Base-by-base conservation (phyloP, 148 eudicot genomes). In the Hydrangea macrophylla region DNA sequence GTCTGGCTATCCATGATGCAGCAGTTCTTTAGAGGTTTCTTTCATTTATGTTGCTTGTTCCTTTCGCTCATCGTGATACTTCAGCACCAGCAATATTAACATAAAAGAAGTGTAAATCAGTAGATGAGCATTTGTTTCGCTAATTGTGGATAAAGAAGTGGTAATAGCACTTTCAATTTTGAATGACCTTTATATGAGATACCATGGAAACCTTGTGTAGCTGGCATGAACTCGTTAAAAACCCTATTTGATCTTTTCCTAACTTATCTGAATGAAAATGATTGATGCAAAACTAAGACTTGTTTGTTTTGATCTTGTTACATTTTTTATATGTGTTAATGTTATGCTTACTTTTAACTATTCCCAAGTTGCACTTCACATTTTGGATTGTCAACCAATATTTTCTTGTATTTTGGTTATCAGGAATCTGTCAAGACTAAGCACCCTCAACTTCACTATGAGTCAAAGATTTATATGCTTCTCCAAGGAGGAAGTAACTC, bases 401-500 rank as follows among this genome's bases (percentile, higher is more conserved):
- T 31, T 58, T 18, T 18, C 31, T 36, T 7, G 24, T 65, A 44
- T 25, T 26, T 23, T 24, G 55, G 20, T 31, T 32, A 0, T 7
- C 75, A 76, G 80, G 80, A 76, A 71, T 44, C 80, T 55, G 40
- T 62, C 42, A 76, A 71, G 55, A 70, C 79, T 9, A 75, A 69
- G 56, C 78, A 75, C 44, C 78, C 78, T 62, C 78, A 75, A 33
- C 74, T 75, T 57, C 73, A 71, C 28, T 76, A 76, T 71, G 80
- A 76, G 45, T 76, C 80, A 44, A 76, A 71, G 37, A 20, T 76
- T 24, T 71, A 71, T 53, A 71, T 66, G 75, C 72, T 76, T 60
- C 80, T 76, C 28, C 75, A 76, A 60, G 80, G 80, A 40, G 80
- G 80, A 76, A 71, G 75, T 76, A 61, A 71, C 72, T 71, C 40